phyloP scores from a whole-genome alignment of 352 stramenopile genomes.

The Phytophthora vignae region DNA sequence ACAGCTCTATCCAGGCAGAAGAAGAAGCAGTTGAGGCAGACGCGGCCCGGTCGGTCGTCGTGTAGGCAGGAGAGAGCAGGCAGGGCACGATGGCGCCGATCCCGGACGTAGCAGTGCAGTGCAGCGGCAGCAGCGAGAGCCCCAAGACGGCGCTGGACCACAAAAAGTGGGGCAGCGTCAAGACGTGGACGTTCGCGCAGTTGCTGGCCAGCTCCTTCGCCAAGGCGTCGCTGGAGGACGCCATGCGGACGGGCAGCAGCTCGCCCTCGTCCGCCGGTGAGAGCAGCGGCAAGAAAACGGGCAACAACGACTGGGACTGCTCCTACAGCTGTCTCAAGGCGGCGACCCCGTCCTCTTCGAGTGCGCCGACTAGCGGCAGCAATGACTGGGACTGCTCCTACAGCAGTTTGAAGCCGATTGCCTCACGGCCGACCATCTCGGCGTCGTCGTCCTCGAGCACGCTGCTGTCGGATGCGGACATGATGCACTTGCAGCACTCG shows the following conservation, averaged over 20 bases:
- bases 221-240: conserved; percentile 60
- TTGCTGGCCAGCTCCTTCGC: conserved; percentile 72
- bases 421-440: conserved; percentile 40
- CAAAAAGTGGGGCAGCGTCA: conserved; percentile 70
- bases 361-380: conserved; percentile 11
- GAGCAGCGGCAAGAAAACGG: conserved; percentile 4
- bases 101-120: not conserved
- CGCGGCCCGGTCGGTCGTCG: conserved; percentile 24
- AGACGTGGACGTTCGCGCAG: conserved; percentile 82
- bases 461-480: conserved; percentile 50
- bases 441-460: conserved; percentile 62
- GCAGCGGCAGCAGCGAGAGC: conserved; percentile 2
- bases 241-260: conserved; percentile 26
- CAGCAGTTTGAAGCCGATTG: conserved; percentile 24
- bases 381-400: conserved; percentile 56
- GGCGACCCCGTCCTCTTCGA: not conserved
- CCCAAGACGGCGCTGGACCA: conserved; percentile 23
- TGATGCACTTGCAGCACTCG: conserved; percentile 30
- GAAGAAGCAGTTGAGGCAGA: conserved; percentile 45
- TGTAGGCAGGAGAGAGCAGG: conserved; percentile 17
- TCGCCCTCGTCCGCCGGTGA: not conserved
- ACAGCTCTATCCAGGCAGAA: conserved; percentile 44
- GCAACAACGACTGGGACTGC: conserved; percentile 56
- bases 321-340: conserved; percentile 43
- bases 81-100: conserved; percentile 32